A percentile compares a stretch with the other conserved stretches of the same genome.
Evolutionary conservation across 495 filamentous ascomycete species (phyloP).

Genomic region (Aspergillus sparsus): DNA sequence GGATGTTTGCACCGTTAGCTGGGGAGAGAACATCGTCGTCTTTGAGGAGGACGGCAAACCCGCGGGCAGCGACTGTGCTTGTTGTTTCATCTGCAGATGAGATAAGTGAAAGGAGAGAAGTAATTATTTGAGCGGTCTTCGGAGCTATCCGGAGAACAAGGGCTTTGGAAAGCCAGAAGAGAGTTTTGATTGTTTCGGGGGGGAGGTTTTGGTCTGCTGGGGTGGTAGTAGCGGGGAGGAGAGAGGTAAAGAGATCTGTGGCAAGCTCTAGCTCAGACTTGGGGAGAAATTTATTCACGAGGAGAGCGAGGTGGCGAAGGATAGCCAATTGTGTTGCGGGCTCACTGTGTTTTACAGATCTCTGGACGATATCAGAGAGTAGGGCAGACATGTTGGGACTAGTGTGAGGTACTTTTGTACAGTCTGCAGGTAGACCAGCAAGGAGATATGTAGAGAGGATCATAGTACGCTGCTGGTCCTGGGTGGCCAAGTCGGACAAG

Average conservation of each 20-base stretch:
- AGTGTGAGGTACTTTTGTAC: slow-evolving; percentile 35
- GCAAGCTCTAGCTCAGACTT: slow-evolving; percentile 43
- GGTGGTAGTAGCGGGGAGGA: slow-evolving; percentile 32
- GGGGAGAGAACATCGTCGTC: slow-evolving; percentile 66
- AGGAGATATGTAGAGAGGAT: slow-evolving; percentile 64
- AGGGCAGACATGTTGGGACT: slow-evolving; percentile 35
- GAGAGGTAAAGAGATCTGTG: slow-evolving; percentile 33
- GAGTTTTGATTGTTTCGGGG: slow-evolving; percentile 37
- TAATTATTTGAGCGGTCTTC: slow-evolving; percentile 49
- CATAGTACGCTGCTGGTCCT: slow-evolving; percentile 49
- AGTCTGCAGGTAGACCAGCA: slow-evolving; percentile 55
- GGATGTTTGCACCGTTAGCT: slow-evolving; percentile 63
- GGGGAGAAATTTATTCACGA: slow-evolving; percentile 67
- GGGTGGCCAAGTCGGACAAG: slow-evolving; percentile 35
- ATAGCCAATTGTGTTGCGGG: slow-evolving; percentile 52
- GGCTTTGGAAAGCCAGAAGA: slow-evolving; percentile 59
- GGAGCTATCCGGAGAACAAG: slow-evolving; percentile 52
- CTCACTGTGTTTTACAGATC: slow-evolving; percentile 35
- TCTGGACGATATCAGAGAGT: slow-evolving; percentile 44
- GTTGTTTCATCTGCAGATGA: slow-evolving; percentile 40
- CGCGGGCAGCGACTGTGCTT: slow-evolving; percentile 54
- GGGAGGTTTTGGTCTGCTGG: slow-evolving; percentile 21
- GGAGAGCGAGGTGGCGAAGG: slow-evolving; percentile 61
- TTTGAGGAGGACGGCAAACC: slow-evolving; percentile 61
- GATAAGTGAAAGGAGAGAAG: slow-evolving; percentile 57